Conservation (phyloP, 306 rosid genomes). For the Hippophae rhamnoides region DNA sequence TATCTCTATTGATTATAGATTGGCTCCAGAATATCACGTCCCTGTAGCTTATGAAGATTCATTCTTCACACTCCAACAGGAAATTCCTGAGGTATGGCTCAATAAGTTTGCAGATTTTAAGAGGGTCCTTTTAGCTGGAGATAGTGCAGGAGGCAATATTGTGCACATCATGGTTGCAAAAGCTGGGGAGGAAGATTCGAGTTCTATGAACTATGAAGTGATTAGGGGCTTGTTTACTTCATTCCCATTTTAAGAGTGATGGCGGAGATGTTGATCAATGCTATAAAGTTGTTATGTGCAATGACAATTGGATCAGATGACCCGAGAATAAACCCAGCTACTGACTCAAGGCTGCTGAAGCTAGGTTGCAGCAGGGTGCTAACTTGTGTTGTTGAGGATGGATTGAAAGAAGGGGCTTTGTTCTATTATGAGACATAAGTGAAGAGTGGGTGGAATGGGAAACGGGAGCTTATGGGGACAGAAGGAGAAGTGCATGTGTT, state of each 20-base stretch:
- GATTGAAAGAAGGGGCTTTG: constrained; percentile 16
- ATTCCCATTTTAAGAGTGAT: constrained; percentile 35
- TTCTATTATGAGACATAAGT: constrained; percentile 10
- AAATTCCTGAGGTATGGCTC: constrained; percentile 50
- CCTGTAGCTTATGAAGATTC: constrained; percentile 54
- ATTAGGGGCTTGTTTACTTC: constrained; percentile 38
- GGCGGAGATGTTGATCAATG: not conserved
- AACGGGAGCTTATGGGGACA: not conserved
- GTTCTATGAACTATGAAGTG: constrained; percentile 20
- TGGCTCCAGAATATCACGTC: constrained; percentile 64
- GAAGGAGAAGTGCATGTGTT: not conserved
- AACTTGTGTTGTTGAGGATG: constrained; percentile 23
- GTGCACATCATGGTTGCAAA: constrained; percentile 45
- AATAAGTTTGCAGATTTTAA: constrained; percentile 37
- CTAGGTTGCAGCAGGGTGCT: constrained; percentile 13
- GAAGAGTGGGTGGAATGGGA: constrained; percentile 28
- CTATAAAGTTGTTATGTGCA: not conserved
- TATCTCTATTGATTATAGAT: constrained; percentile 57
- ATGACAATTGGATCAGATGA: constrained; percentile 15
- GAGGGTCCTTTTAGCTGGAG: constrained; percentile 48
- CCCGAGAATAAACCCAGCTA: constrained; percentile 22
- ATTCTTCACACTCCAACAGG: constrained; percentile 46
- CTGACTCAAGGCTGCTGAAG: constrained; percentile 22
- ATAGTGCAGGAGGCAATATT: constrained; percentile 67
- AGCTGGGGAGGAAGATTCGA: constrained; percentile 27